These are phyloP conservation scores for Staphylotrichum longicolle DNA, from an alignment of 495 filamentous ascomycete species.

Conservation along the genomic window DNA sequence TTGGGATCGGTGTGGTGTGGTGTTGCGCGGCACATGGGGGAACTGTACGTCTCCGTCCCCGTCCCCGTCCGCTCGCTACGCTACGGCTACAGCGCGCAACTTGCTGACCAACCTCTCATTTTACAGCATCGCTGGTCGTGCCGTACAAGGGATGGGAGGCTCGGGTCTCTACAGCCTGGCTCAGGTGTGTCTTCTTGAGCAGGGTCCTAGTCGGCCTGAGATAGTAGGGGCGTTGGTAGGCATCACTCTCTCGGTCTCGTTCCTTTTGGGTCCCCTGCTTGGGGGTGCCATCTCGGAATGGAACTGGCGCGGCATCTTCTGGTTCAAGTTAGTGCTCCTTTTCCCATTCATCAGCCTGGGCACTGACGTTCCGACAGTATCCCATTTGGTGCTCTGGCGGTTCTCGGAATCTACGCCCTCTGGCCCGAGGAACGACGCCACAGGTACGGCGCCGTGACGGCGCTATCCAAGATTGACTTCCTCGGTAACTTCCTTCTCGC, in stretches of 20 bases:
- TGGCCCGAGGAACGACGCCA: slow-evolving; percentile 38
- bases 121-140: slow-evolving; percentile 55
- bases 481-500: slow-evolving; percentile 56
- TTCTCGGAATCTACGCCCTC: slow-evolving; percentile 57
- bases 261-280: slow-evolving; percentile 61
- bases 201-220: slow-evolving; percentile 49
- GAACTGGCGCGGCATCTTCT: slow-evolving; percentile 69
- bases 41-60: slow-evolving; percentile 45
- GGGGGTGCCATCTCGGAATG: slow-evolving; percentile 66
- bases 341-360: background rate
- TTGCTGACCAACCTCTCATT: background rate
- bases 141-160: slow-evolving; percentile 61
- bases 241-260: slow-evolving; percentile 45
- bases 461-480: slow-evolving; percentile 52
- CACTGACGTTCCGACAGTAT: slow-evolving; percentile 34
- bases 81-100: no score
- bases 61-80: no score
- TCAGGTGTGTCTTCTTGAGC: slow-evolving; percentile 54
- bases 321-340: slow-evolving; percentile 57
- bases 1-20: slow-evolving; percentile 59
- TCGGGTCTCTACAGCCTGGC: slow-evolving; percentile 58
- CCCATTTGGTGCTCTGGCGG: slow-evolving; percentile 55
- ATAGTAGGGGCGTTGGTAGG: slow-evolving; percentile 46
- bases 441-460: slow-evolving; percentile 26
- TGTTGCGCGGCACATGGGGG: slow-evolving; percentile 47